A percentile compares a stretch with the other conserved stretches of the same genome.
These are phyloP conservation scores for Wickerhamiella qilinensis DNA, from an alignment of 805 yeast genomes.

Conservation along the genomic window DNA sequence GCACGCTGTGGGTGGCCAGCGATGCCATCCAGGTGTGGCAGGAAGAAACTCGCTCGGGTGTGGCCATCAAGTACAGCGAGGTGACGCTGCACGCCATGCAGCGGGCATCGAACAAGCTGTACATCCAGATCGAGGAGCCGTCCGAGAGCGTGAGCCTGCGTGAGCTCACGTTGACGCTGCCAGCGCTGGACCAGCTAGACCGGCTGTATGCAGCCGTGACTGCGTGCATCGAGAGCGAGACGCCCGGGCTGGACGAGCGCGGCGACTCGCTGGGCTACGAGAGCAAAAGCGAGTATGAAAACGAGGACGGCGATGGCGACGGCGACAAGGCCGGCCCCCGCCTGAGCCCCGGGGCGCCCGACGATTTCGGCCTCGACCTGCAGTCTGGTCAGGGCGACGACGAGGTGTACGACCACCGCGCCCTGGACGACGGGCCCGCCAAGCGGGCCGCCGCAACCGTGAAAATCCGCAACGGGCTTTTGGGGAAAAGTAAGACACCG, in stretches of 20 bases:
- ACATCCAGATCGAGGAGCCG: slow-evolving; percentile 12
- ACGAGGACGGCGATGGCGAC: neutral
- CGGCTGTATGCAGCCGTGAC: slow-evolving; percentile 3
- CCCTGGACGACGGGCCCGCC: neutral
- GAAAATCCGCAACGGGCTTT: neutral
- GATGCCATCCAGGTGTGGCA: slow-evolving; percentile 17
- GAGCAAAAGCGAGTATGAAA: neutral
- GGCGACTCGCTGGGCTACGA: slow-evolving; percentile 1
- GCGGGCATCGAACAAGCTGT: slow-evolving; percentile 5
- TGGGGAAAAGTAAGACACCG: neutral
- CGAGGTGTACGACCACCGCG: slow-evolving; percentile 1
- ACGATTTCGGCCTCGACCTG: slow-evolving; percentile 5
- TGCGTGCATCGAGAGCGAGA: slow-evolving; percentile 4
- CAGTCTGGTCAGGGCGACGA: slow-evolving; percentile 8
- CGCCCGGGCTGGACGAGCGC: neutral
- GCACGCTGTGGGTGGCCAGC: slow-evolving; percentile 15
- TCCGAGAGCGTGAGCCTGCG: neutral
- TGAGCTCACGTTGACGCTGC: neutral
- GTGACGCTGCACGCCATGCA: slow-evolving; percentile 18
- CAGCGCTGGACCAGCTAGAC: neutral
- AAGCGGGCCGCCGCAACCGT: neutral
- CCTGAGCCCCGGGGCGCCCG: neutral
- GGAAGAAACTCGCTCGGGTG: slow-evolving; percentile 8
- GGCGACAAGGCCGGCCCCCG: neutral
- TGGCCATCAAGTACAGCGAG: slow-evolving; percentile 12